Conservation (phyloP, 768 basidiomycete species). For the Mycena vitilis region DNA sequence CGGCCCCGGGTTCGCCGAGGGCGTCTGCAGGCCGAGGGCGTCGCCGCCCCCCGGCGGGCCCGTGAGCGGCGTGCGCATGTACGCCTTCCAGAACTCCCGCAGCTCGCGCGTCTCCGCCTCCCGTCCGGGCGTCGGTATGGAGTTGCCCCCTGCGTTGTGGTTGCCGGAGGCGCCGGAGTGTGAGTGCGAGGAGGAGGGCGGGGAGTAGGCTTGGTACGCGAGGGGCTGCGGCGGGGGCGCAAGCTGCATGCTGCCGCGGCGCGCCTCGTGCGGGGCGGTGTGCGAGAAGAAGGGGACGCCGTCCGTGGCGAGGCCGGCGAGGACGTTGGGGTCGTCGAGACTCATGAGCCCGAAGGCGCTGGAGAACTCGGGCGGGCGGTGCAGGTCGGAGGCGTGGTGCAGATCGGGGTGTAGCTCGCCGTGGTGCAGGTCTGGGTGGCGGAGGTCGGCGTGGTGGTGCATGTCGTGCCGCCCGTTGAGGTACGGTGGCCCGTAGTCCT, state of each 20-base stretch:
- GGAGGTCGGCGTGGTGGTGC: slow-evolving; percentile 11
- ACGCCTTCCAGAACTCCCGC: slow-evolving; percentile 80
- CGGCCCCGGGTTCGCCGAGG: slow-evolving; percentile 6
- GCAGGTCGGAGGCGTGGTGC: slow-evolving; percentile 17
- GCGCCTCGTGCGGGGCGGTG: not conserved
- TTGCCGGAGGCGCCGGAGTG: not conserved
- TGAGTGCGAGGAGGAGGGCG: slow-evolving; percentile 6
- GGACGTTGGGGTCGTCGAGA: slow-evolving; percentile 77
- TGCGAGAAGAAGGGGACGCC: slow-evolving; percentile 71
- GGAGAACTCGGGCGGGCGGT: slow-evolving; percentile 50
- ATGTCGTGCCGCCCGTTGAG: slow-evolving; percentile 20
- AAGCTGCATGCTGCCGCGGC: slow-evolving; percentile 23
- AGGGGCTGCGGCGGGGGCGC: slow-evolving; percentile 17
- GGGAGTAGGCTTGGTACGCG: slow-evolving; percentile 19
- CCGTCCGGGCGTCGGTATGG: slow-evolving; percentile 47
- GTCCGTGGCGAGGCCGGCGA: slow-evolving; percentile 70
- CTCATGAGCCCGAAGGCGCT: slow-evolving; percentile 82
- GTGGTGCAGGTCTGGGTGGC: slow-evolving; percentile 3
- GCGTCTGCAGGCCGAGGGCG: slow-evolving; percentile 36
- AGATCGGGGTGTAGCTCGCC: slow-evolving; percentile 13
- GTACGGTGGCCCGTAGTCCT: slow-evolving; percentile 22
- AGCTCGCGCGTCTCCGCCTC: slow-evolving; percentile 61
- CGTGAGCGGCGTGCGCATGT: slow-evolving; percentile 74
- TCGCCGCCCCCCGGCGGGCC: slow-evolving; percentile 46
- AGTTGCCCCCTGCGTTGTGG: slow-evolving; percentile 9